Base-by-base conservation (phyloP, 2,329 filamentous ascomycete species). In the Eurotiales sp. region DNA sequence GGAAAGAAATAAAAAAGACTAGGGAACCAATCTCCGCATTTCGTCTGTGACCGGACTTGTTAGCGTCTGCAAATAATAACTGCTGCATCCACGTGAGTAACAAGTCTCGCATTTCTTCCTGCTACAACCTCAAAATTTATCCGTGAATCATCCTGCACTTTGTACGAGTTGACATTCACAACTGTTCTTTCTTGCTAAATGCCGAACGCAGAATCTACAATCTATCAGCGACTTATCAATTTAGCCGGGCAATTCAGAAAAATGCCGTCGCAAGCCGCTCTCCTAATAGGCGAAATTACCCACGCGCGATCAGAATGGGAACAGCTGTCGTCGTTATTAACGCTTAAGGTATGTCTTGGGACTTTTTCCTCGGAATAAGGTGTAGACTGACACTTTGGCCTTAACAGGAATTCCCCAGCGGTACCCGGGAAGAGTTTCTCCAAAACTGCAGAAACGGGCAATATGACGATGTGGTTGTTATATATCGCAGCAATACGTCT, bases 401-500 rank as follows among this genome's bases (percentile, higher is more conserved):
- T 36, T 3, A 12, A 25, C 44, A 80, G 73, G 78, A 82, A 66
- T 83, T 80, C 61, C 71, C 73, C 30, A 62, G 64, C 17, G 81
- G 80, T 49, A 76, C 73, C 12, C 70, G 80, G 25, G 71, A 77
- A 39, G 76, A 82, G 23, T 84, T 84, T 62, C 65, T 84, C 23
- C 68, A 72, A 44, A 78, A 77, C 50, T 77, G 77, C 64, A 76
- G 75, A 55, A 68, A 70, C n/a, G 80, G 79, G 34, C 66, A 76
- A 40, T 83, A 78, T 55, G 72, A 82, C 48, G 76, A 77, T 56
- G 75, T 83, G 1, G 72, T 78, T 25, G 80, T 70, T 1, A 74
- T 84, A 44, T 83, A 82, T 63, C 77, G 81, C 50, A 82, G 79
- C 43, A 84, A 83, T 60, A 69, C 73, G 32, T 82, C 78, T 7